These are phyloP conservation scores for Coccomyxa subellipsoidea DNA, from an alignment of 163 green algal genomes.

Conservation along the genomic window DNA sequence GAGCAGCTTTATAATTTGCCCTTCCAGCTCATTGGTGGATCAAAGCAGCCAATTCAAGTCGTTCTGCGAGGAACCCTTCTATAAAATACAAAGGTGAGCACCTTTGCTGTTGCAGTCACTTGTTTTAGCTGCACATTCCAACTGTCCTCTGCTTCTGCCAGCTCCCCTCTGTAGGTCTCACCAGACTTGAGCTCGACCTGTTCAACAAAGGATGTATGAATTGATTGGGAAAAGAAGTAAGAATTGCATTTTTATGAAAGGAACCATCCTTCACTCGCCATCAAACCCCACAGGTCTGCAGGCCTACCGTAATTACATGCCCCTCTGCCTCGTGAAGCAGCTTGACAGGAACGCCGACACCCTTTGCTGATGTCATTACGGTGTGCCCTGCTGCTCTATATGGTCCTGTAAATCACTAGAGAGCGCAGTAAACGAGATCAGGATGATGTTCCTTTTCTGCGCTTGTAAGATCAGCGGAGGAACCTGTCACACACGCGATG, in stretches of 20 bases:
- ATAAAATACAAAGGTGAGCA: too few species aligned
- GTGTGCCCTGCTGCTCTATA: background rate
- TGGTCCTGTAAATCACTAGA: background rate
- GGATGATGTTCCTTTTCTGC: background rate
- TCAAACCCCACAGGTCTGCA: background rate
- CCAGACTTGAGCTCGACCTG: conserved; percentile 96
- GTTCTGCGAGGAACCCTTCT: too few species aligned
- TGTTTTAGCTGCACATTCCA: conserved; percentile 98
- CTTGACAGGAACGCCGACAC: conserved; percentile 85
- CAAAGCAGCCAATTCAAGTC: too few species aligned
- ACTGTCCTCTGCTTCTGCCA: conserved; percentile 97
- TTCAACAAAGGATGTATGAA: too few species aligned
- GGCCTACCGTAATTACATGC: conserved; percentile 85
- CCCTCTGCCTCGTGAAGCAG: conserved; percentile 97
- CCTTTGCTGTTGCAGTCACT: conserved; percentile 83
- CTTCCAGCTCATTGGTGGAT: too few species aligned
- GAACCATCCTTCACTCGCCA: background rate
- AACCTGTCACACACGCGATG: background rate
- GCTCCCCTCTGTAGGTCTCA: conserved; percentile 91
- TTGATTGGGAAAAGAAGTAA: too few species aligned
- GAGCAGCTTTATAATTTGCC: too few species aligned
- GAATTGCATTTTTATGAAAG: background rate
- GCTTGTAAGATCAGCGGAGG: background rate
- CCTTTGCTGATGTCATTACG: conserved; percentile 52
- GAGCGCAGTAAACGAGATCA: background rate